Conservation (phyloP, 495 filamentous ascomycete genomes). For the Penicillium canariense region DNA sequence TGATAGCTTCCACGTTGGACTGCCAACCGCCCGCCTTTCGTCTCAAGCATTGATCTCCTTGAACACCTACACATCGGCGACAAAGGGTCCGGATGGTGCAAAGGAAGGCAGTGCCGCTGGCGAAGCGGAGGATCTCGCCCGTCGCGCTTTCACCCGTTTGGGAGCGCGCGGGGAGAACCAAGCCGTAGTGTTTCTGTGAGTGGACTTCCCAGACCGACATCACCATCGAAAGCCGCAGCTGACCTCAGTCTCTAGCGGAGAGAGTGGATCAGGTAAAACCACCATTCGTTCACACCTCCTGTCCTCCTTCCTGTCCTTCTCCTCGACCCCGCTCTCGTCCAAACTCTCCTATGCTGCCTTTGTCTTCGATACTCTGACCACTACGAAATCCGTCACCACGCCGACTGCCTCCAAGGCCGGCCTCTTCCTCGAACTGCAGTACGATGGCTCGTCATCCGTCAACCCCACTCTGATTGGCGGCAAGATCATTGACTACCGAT, state of each 20-base stretch:
- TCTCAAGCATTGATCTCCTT: slow-evolving; percentile 86
- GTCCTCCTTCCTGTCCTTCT: slow-evolving; percentile 78
- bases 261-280: slow-evolving; percentile 93
- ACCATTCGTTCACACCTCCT: slow-evolving; percentile 87
- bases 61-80: slow-evolving; percentile 88
- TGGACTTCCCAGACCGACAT: slow-evolving; percentile 6
- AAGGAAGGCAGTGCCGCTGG: slow-evolving; percentile 83
- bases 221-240: background rate
- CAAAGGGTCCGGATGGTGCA: slow-evolving; percentile 82
- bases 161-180: slow-evolving; percentile 90
- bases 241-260: slow-evolving; percentile 58
- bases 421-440: slow-evolving; percentile 92
- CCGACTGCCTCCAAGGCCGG: slow-evolving; percentile 94
- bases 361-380: slow-evolving; percentile 92
- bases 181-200: slow-evolving; percentile 87
- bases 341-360: slow-evolving; percentile 93
- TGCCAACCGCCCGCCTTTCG: slow-evolving; percentile 83
- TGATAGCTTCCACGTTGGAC: slow-evolving; percentile 72
- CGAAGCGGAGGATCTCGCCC: slow-evolving; percentile 85
- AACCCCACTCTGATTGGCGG: slow-evolving; percentile 85
- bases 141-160: slow-evolving; percentile 78
- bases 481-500: slow-evolving; percentile 87
- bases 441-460: slow-evolving; percentile 79
- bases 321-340: slow-evolving; percentile 84
- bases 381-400: slow-evolving; percentile 94